Evolutionary conservation across 768 basidiomycete species (phyloP), one percentile per base, ranked within the genome.

Genomic region (Auricularia auricula-judae): DNA sequence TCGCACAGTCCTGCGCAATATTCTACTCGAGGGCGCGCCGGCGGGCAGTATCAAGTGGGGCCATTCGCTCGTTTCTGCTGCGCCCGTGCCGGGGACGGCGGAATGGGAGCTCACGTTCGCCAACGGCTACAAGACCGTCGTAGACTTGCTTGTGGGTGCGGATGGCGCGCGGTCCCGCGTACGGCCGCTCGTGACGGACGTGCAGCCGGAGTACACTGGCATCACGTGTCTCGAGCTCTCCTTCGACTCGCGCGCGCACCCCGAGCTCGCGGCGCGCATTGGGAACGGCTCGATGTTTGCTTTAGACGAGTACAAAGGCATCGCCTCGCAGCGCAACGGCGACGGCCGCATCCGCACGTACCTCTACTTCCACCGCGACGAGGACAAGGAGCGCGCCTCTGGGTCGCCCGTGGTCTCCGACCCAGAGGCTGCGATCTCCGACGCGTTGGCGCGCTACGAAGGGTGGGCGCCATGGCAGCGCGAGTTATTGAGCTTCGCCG

Each of bases 131-230:
- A 63, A 34, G 1, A 18, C 21, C 4, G 58, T 51, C 8, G 65
- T 64, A 29, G 72, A 72, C 61, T 18, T 75, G 60, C 63, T 76
- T 47, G 66, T 78, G 44, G 77, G 77, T 8, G 76, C 77, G 18
- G 77, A 78, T 61, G 79, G 80, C 4, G 72, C 78, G 3, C 77
- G 77, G 74, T 78, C 76, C 16, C 72, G 71, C 64, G 70, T 76
- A 4, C 76, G 79, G 12, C 66, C 71, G 3, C 67, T 77, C 61
- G 63, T 79, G 33, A 72, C 73, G 29, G 59, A 71, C 18, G 68
- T 70, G 11, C 63, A 63, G 47, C 76, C 78, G 3, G 58, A 66
- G 36, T 79, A 77, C 68, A 71, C 72, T 12, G 78, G 76, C 14
- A 67, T 71, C 3, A 64, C 66, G 14, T 66, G 70, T 51, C 62